Percentiles rank a stretch among this genome's conserved stretches.
These are phyloP conservation scores for Taphrina deformans DNA, from an alignment of 1,139 yeast species.

Conservation along the genomic window DNA sequence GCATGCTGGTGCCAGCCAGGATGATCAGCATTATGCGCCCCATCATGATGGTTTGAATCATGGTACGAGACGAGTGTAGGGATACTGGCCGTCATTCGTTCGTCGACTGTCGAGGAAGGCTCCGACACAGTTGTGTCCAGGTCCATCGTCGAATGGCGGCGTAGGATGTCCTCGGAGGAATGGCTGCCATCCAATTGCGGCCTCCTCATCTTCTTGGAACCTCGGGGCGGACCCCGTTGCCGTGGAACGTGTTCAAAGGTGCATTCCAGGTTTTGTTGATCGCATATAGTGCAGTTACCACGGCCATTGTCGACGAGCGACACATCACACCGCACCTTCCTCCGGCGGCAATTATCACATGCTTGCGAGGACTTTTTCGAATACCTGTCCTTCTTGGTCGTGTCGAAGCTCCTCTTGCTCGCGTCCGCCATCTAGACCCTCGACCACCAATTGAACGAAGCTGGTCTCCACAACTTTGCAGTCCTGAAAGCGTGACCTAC, in stretches of 20 bases:
- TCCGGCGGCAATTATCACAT: constrained; percentile 29
- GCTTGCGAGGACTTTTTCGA: constrained; percentile 34
- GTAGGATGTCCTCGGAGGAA: constrained; percentile 2
- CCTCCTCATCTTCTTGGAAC: not conserved
- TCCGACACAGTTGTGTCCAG: not conserved
- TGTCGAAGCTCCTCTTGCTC: not conserved
- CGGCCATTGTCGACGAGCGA: constrained; percentile 2
- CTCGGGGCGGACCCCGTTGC: constrained; percentile 12
- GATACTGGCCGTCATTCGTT: not conserved
- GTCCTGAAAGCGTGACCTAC: not conserved
- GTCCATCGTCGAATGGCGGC: not conserved
- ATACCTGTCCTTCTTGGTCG: constrained; percentile 1
- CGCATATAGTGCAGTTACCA: constrained; percentile 2
- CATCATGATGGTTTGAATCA: not conserved
- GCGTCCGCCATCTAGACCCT: not conserved
- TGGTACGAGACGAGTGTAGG: not conserved
- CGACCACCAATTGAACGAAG: not conserved
- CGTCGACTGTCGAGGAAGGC: not conserved
- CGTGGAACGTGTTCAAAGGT: constrained; percentile 16
- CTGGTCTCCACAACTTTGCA: too few species aligned
- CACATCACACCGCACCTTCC: constrained; percentile 32
- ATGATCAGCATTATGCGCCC: not conserved
- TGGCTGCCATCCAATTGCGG: not conserved
- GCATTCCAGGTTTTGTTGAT: not conserved
- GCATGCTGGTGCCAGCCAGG: constrained; percentile 26